Evolutionary conservation across 192 early-diverging fungal species (phyloP), one percentile per base, ranked within the genome.

Genomic region (Umbelopsis sp.): DNA sequence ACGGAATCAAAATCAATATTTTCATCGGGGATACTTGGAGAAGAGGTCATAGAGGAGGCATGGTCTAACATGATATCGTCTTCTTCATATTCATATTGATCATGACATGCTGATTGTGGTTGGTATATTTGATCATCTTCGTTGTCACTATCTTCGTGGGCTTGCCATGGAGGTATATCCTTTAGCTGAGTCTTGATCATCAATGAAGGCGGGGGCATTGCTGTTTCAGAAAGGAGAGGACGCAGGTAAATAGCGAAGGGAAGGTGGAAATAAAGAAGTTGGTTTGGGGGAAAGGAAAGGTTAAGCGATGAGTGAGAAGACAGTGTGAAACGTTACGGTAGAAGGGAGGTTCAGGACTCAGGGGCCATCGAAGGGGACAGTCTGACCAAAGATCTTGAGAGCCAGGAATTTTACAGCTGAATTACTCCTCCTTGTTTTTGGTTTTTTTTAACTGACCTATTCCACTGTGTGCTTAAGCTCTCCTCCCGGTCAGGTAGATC

Each of bases 1-100:
- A 94, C 92, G 34, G 86, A 76, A 43, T 80, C 81, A 81, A 88
- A 90, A 73, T 94, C 89, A 49, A 94, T 93, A 31, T 88, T 77
- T 53, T 85, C 83, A 65, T 84, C 83, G 12, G 86, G 80, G 34
- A 85, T 71, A 38, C 78, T 77, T 34, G 81, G 69, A 6, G 77
- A 77, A 12, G 80, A 80, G 16, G 82, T 79, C 22, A 80, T 73
- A 20, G 81, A 80, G 9, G 73, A 75, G 9, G 68, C 41, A 25
- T 75, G 68, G 17, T 85, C 82, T 0, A 80, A 73, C 11, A 77
- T 74, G 22, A 79, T 72, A 32, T 82, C 75, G 25, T 75, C 75
- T 8, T 75, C 75, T 8, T 81, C 78, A 25, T 79, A 76, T 16
- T 67, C 71, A 17, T 77, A 52, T 20, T 76, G 69, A 20, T 81